Base-by-base conservation (phyloP, 805 yeast genomes). In the Metschnikowia borealis region DNA sequence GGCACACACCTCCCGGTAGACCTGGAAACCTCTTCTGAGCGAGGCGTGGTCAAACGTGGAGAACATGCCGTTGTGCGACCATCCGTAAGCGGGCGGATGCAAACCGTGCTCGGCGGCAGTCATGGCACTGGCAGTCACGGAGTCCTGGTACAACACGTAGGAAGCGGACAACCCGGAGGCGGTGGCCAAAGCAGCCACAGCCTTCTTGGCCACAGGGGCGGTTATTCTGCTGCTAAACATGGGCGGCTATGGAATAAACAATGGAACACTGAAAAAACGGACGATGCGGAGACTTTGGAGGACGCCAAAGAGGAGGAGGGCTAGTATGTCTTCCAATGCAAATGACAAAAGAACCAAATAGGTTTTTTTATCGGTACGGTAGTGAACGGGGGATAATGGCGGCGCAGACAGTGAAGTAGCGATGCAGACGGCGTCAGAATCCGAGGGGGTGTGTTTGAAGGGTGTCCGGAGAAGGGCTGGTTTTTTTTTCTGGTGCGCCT, bases 91-190 rank as follows among this genome's bases (percentile, higher is more conserved):
- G 56, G 98, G 96, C 35, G 99, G 85, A 72, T 94, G 99, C 68
- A 94, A 81, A 61, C 99, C 99, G 75, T 94, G 98, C 77, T 94
- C 99, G 60, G 98, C 97, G 59, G 94, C 95, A 50, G 99, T 91
- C 96, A 92, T 87, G 66, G 98, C 98, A 64, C 81, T 83, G 52
- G 97, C 97, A 56, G 89, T 84, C 70, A 84, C 81, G 31, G 90
- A 79, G 70, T 89, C 96, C 65, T 87, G 82, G 75, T 89, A 89
- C 65, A 87, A 76, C 64, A 86, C 75, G 69, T 85, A 87, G 52
- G 94, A 86, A 43, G 95, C 89, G 51, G 89, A 80, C 55, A 87
- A 74, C 59, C 96, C 96, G 52, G 88, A 79, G 46, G 82, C 79
- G 53, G 87, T 89, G 60, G 83, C 85, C 52, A 83, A 74, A 62